A percentile compares a stretch with the other conserved stretches of the same genome.
phyloP scores from a whole-genome alignment of 2,329 filamentous ascomycete species.

The Xylariaceae sp. region DNA sequence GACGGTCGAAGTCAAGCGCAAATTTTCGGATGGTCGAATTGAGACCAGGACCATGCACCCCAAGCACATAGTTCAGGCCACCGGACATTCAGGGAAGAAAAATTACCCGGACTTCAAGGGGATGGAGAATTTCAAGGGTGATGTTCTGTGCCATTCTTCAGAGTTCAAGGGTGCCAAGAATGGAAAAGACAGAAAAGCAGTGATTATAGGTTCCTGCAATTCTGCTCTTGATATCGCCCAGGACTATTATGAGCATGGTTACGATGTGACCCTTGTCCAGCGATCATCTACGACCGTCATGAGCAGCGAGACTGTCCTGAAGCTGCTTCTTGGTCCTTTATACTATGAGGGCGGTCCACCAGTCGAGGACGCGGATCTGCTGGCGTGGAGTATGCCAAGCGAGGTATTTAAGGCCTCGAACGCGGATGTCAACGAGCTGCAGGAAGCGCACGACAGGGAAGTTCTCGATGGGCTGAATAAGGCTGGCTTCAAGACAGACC shows the following conservation, averaged over 20 bases:
- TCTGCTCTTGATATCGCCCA: constrained; percentile 57
- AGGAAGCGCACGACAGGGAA: constrained; percentile 31
- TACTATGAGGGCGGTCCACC: constrained; percentile 51
- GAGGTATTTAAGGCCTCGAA: constrained; percentile 59
- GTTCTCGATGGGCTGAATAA: constrained; percentile 45
- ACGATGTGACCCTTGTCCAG: constrained; percentile 57
- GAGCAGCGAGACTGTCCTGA: constrained; percentile 42
- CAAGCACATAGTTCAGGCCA: constrained; percentile 62
- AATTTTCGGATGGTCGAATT: constrained; percentile 18
- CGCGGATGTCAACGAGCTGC: constrained; percentile 35
- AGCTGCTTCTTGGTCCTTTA: constrained; percentile 48
- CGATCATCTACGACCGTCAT: constrained; percentile 54
- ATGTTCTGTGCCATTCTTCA: constrained; percentile 50
- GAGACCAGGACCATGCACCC: constrained; percentile 55
- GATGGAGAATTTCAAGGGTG: constrained; percentile 46
- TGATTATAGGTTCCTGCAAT: constrained; percentile 56
- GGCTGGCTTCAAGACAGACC: constrained; percentile 55
- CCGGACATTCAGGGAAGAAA: constrained; percentile 65
- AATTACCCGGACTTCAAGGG: constrained; percentile 56
- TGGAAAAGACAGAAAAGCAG: constrained; percentile 41
- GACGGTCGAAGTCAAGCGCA: constrained; percentile 39
- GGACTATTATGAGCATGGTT: constrained; percentile 54
- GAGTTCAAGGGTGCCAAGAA: constrained; percentile 43
- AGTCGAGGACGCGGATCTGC: constrained; percentile 62
- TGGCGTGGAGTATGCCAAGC: constrained; percentile 52